Base-by-base conservation (phyloP, 768 basidiomycete species). In the Tylopilus intermedius region DNA sequence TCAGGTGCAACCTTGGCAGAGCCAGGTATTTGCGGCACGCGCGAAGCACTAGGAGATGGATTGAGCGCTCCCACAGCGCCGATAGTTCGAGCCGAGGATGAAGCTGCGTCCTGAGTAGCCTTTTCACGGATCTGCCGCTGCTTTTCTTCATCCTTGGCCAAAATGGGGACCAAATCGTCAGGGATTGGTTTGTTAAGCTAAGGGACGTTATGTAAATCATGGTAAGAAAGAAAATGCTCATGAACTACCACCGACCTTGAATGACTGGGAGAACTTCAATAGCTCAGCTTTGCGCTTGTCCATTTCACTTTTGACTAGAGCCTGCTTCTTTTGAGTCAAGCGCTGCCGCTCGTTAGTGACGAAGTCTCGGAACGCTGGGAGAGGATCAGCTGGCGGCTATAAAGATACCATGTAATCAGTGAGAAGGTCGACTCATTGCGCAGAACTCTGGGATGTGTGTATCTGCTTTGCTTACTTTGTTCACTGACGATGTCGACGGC, bases 151-250 rank as follows among this genome's bases (percentile, higher is more conserved):
- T 95, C 91, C 72, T 96, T 97, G 39, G 95, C 87, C 22, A 97
- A 74, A 63, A 97, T 94, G 3, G 88, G 80, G 15, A 97, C 87
- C 47, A 98, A 80, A 65, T 98, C 95, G 27, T 92, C 90, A 13
- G 95, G 94, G 58, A 98, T 94, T 15, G 91, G 92, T 67, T 93
- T 88, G 67, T 94, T 95, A 46, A 95, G 81, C 91, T 94, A 59
- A 11, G 46, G 33, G 24, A 50, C 43, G 24, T 24, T 30, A 11
- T 22, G 42, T 39, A 21, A 40, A 57, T 46, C 11, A 45, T 21
- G 33, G 11, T 33, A 13, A 8, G 18, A 21, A 41, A 56, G 43
- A 2, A 53, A 45, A 32, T 49, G 15, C 22, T 40, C 2, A 22
- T 15, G 5, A 27, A n/a, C 43, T 10, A 54, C 47, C 18, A 60